phyloP scores from a whole-genome alignment of 1,139 yeast species.

The Suzukiozyma palmioleophila region DNA sequence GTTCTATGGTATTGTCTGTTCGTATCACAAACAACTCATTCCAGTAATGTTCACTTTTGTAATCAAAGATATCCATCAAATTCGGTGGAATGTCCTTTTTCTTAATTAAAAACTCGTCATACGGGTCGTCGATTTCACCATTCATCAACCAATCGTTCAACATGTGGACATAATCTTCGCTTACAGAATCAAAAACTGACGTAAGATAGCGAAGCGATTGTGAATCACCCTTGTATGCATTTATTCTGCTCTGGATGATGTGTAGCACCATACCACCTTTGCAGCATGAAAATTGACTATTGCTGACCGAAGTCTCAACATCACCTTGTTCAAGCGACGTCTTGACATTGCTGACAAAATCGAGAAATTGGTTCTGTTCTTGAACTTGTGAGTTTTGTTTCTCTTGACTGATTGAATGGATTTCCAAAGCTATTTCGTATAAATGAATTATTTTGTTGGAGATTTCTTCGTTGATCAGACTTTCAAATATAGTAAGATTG shows the following conservation, averaged over 20 bases:
- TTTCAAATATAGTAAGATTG: conserved; percentile 33
- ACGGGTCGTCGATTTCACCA: conserved; percentile 76
- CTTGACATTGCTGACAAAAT: conserved; percentile 36
- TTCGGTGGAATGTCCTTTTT: conserved; percentile 31
- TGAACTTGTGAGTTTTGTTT: conserved; percentile 10
- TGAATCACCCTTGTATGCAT: conserved; percentile 63
- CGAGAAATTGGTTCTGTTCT: conserved; percentile 21
- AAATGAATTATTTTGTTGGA: conserved; percentile 43
- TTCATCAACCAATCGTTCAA: conserved; percentile 72
- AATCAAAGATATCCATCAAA: conserved; percentile 33
- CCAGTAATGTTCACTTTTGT: conserved; percentile 78
- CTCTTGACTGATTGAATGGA: conserved; percentile 37
- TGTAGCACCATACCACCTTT: conserved; percentile 68
- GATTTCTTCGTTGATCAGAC: conserved; percentile 26
- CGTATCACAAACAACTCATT: conserved; percentile 74
- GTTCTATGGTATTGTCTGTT: conserved; percentile 71
- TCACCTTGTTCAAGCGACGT: conserved; percentile 9
- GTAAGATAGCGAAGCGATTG: conserved; percentile 49
- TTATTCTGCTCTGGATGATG: conserved; percentile 56
- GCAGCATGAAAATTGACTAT: conserved; percentile 42
- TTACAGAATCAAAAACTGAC: conserved; percentile 52
- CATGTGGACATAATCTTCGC: conserved; percentile 63
- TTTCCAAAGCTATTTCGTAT: conserved; percentile 48
- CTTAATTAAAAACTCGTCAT: conserved; percentile 76
- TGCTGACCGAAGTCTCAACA: conserved; percentile 45